Conservation (phyloP, 179 eudicot genomes). For the Camellia oleifera region DNA sequence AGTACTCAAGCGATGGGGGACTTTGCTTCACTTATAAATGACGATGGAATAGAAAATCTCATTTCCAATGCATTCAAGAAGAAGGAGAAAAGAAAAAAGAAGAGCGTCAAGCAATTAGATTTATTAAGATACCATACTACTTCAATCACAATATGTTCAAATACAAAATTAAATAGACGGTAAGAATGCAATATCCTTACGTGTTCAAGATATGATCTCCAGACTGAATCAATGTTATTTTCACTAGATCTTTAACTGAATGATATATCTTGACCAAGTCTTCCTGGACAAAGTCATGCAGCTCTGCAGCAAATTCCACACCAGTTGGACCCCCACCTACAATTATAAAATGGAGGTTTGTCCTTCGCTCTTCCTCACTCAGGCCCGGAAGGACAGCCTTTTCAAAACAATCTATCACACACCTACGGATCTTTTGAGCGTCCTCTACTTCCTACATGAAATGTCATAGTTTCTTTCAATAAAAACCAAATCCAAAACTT, state of each 20-base stretch:
- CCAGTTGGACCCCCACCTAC: conserved; percentile 99
- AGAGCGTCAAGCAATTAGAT: background rate
- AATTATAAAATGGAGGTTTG: conserved; percentile 74
- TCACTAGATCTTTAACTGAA: conserved; percentile 49
- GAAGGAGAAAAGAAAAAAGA: background rate
- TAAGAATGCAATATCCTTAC: conserved; percentile 39
- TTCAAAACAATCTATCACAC: conserved; percentile 85
- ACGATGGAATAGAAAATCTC: background rate
- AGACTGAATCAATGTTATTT: conserved; percentile 77
- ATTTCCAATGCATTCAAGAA: background rate
- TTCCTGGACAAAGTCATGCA: conserved; percentile 76
- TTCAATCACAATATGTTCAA: background rate
- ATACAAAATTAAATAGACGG: background rate
- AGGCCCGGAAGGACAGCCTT: conserved; percentile 73
- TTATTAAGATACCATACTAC: background rate
- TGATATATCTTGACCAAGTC: conserved; percentile 76
- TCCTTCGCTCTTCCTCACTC: conserved; percentile 75
- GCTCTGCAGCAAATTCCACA: conserved; percentile 94
- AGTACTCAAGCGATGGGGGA: no score
- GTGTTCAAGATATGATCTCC: conserved; percentile 90
- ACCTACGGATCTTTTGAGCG: conserved; percentile 72
- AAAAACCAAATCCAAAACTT: background rate
- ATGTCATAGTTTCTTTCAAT: background rate
- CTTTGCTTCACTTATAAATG: background rate
- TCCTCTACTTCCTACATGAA: conserved; percentile 82